Conservation (phyloP, 306 rosid genomes). For the Cucumis cinereus region DNA sequence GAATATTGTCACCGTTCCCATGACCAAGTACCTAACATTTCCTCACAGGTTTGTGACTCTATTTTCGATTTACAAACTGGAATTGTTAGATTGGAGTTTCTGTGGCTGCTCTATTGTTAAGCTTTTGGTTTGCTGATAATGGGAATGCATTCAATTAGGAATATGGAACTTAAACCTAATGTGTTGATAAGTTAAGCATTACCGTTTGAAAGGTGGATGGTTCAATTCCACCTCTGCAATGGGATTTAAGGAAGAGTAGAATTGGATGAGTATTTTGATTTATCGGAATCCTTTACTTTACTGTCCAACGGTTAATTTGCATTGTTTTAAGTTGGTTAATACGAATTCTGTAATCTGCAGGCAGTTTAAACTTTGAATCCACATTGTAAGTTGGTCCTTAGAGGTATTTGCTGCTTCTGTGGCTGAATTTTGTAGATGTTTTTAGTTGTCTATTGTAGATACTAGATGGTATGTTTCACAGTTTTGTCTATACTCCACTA, state of each 20-base stretch:
- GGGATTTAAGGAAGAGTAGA: neutral
- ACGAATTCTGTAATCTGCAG: neutral
- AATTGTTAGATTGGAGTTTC: too few species aligned
- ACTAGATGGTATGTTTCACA: neutral
- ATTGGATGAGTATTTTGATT: neutral
- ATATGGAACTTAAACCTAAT: neutral
- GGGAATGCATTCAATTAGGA: neutral
- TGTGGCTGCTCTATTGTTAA: neutral
- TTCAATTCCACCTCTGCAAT: neutral
- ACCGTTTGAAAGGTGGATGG: neutral
- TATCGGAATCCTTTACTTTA: neutral
- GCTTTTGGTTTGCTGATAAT: neutral
- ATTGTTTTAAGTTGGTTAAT: neutral
- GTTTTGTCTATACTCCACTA: neutral
- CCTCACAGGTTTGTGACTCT: slow-evolving; percentile 47
- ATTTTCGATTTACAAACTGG: neutral
- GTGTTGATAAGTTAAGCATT: too few species aligned
- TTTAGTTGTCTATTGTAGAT: neutral
- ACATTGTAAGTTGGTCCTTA: neutral
- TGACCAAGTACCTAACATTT: slow-evolving; percentile 64
- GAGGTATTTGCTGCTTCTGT: neutral
- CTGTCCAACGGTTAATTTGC: neutral
- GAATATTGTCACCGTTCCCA: slow-evolving; percentile 53
- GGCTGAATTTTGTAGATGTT: neutral
- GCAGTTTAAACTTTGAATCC: neutral